These are phyloP conservation scores for Beauveria medogensis DNA, from an alignment of 2,329 filamentous ascomycete species.

Conservation along the genomic window DNA sequence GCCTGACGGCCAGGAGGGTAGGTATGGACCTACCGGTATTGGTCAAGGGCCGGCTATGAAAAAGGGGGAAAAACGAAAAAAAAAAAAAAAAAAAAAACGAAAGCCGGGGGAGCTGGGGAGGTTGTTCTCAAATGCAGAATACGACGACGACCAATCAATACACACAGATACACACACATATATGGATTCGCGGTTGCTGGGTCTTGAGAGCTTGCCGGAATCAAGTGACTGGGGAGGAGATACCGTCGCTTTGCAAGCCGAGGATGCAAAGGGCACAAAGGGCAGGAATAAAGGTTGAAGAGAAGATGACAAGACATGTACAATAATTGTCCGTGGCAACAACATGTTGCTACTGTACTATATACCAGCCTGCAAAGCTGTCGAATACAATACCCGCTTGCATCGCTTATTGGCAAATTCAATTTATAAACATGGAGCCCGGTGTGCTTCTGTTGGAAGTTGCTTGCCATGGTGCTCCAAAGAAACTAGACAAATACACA, in stretches of 20 bases:
- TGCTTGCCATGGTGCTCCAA: too few relatives aligned
- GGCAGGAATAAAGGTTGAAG: not conserved
- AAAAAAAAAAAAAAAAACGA: not conserved
- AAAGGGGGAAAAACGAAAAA: not conserved
- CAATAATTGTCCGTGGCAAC: not conserved
- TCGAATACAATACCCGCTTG: conserved; percentile 3
- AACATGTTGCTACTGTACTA: conserved; percentile 1
- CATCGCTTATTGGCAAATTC: not conserved
- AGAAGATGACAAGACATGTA: not conserved
- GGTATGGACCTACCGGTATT: conserved; percentile 81
- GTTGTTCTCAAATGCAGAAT: too few relatives aligned
- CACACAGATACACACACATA: not conserved
- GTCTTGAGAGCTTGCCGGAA: too few relatives aligned
- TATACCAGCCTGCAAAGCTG: not conserved
- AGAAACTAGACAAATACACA: not conserved
- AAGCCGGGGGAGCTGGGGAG: too few relatives aligned
- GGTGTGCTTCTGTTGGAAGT: not conserved
- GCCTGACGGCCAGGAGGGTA: conserved; percentile 76
- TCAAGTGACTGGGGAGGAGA: not conserved
- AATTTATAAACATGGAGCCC: not conserved
- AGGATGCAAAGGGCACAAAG: not conserved
- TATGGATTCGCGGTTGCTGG: not conserved
- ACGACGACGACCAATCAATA: not conserved
- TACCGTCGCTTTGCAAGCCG: not conserved
- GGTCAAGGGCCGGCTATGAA: conserved; percentile 22